phyloP scores from a whole-genome alignment of 768 basidiomycete genomes.

The Kwoniella shandongensis region DNA sequence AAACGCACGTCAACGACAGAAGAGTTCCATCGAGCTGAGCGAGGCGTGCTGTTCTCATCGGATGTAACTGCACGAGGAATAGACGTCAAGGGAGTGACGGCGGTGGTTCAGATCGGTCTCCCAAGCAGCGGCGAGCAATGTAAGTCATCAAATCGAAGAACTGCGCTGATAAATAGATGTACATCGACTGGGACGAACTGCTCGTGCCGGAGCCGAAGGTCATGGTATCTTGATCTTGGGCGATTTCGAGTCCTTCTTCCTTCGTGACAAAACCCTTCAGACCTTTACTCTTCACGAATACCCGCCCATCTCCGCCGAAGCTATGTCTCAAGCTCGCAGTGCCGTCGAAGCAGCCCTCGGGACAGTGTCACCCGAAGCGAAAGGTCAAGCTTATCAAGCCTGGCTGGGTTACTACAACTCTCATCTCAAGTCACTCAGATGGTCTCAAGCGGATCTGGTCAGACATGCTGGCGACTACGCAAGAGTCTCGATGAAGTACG shows the following conservation, averaged over 20 bases:
- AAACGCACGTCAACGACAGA: constrained; percentile 59
- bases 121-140: constrained; percentile 54
- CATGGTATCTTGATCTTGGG: constrained; percentile 63
- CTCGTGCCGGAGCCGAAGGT: constrained; percentile 56
- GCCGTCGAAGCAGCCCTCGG: constrained; percentile 48
- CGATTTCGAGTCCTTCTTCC: constrained; percentile 60
- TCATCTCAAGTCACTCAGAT: constrained; percentile 54
- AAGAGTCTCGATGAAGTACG: constrained; percentile 33
- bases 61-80: constrained; percentile 62
- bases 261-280: constrained; percentile 55
- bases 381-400: constrained; percentile 60
- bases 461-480: constrained; percentile 54
- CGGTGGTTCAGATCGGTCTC: constrained; percentile 60
- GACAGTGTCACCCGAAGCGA: constrained; percentile 55
- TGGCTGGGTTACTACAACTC: constrained; percentile 63
- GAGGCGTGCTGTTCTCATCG: constrained; percentile 56
- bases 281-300: constrained; percentile 56
- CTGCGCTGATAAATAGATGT: constrained; percentile 43
- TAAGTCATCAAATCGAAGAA: constrained; percentile 24
- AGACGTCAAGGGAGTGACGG: constrained; percentile 67
- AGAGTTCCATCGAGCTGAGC: constrained; percentile 57
- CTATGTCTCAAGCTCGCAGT: constrained; percentile 4
- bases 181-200: constrained; percentile 57
- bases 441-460: constrained; percentile 57
- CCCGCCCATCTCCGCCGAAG: constrained; percentile 23